Evolutionary conservation across 2,329 filamentous ascomycete genomes (phyloP), one percentile per base, ranked within the genome.

Genomic region (Fusarium palustre): DNA sequence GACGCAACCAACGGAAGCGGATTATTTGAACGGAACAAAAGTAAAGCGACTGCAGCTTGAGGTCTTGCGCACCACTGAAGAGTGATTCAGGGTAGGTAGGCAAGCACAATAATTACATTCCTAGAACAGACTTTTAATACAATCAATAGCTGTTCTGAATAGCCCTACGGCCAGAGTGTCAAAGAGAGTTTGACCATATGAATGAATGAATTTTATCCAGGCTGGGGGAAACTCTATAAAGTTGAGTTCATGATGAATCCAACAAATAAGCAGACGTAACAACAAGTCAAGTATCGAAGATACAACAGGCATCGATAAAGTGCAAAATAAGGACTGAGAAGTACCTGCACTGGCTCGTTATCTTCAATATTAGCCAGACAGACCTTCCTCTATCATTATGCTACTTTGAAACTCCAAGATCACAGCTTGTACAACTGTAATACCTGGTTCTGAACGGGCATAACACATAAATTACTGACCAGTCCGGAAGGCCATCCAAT

Each of bases 1-100:
- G 68, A 70, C 68, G 68, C 60, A 70, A 69, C 55, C 18, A 33
- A 18, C 64, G 55, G 67, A n/a, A 18, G 39, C 59, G 68, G 69
- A 70, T 68, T 65, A 63, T 53, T 38, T 43, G 30, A 7, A 25
- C 63, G 38, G 42, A 47, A 42, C 4, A 11, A 18, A 11, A 25
- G 10, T 15, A 24, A 38, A 36, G 34, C 46, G 34, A 30, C 16
- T 28, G n/a, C 1, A 63, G 63, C 63, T 65, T 25, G 22, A 25
- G 16, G 22, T 16, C 28, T 16, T 10, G 2, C 42, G 43, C 54
- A 61, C 68, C 64, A 71, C 59, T 45, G 7, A 2, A 2, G 5
- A 3, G 28, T 39, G 38, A 20, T 65, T 18, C 28, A 65, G 62
- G 62, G 61, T 65, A 64, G 24, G 12, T 38, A 18, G 33, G 9